phyloP scores from a whole-genome alignment of 192 early-diverging fungal species.

The Mortierella claussenii region DNA sequence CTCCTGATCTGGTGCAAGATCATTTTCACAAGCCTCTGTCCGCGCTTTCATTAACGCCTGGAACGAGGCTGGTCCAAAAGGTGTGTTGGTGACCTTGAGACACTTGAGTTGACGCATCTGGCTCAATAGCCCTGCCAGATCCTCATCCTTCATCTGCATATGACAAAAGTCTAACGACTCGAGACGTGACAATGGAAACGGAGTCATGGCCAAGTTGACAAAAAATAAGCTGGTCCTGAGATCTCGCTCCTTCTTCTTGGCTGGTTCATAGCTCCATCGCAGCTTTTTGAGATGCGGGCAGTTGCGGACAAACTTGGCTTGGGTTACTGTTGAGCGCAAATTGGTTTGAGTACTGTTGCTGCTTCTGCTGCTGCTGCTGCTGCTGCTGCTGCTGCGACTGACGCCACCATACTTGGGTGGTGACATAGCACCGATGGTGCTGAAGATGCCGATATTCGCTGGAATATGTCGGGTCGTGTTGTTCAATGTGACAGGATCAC shows the following conservation, averaged over 20 bases:
- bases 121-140: neutral
- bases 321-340: too few species aligned
- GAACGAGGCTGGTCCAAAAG: neutral
- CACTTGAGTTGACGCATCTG: neutral
- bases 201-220: neutral
- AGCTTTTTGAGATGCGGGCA: neutral
- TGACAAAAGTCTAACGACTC: neutral
- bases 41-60: neutral
- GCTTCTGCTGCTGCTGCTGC: too few species aligned
- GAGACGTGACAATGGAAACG: neutral
- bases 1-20: too few species aligned
- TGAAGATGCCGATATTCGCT: too few species aligned
- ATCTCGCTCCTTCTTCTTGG: neutral
- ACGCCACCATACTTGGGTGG: too few species aligned
- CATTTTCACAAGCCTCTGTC: too few species aligned
- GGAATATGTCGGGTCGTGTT: too few species aligned
- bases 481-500: too few species aligned
- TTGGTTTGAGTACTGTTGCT: too few species aligned
- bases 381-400: too few species aligned
- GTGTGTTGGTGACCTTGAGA: neutral
- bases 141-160: neutral
- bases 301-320: neutral
- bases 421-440: too few species aligned
- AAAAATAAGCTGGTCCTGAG: neutral
- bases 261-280: neutral